Conservation (phyloP, 208 protist species). For the Leishmania lainsoni region DNA sequence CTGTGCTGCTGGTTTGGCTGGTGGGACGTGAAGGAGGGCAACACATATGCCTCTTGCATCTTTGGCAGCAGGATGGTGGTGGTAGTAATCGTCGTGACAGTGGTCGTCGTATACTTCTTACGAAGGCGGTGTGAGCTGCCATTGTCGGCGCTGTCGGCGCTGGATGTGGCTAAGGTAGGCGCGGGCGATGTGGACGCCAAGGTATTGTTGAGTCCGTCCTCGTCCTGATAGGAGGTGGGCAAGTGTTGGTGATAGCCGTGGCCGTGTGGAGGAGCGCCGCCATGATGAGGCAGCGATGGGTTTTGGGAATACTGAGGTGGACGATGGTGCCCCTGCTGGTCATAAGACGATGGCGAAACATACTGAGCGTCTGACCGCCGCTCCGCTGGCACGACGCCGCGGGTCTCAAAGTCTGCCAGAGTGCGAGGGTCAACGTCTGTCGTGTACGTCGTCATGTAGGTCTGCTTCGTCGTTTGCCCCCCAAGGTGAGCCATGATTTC, state of each 20-base stretch:
- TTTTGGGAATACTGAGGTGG: neutral
- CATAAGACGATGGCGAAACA: neutral
- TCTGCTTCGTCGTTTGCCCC: constrained; percentile 37
- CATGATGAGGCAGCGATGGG: neutral
- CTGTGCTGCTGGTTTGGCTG: constrained; percentile 21
- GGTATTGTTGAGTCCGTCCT: neutral
- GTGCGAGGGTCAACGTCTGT: constrained; percentile 47
- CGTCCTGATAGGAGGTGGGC: constrained; percentile 1
- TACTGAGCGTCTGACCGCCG: neutral
- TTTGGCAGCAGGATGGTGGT: constrained; percentile 66
- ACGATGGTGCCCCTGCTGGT: neutral
- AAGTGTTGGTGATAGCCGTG: constrained; percentile 1
- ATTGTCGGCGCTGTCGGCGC: neutral
- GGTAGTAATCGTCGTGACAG: constrained; percentile 69
- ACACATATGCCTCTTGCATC: constrained; percentile 43
- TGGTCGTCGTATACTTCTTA: constrained; percentile 77
- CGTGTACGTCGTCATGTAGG: constrained; percentile 40
- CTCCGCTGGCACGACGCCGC: constrained; percentile 14
- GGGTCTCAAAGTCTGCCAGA: constrained; percentile 36
- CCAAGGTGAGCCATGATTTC: constrained; percentile 13
- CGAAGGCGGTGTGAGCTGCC: constrained; percentile 37
- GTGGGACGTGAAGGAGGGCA: constrained; percentile 29
- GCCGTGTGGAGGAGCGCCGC: neutral
- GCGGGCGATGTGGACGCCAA: constrained; percentile 9
- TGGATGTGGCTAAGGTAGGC: neutral